Evolutionary conservation across 805 yeast species (phyloP).

Genomic region (Saccharomycopsis sp.): DNA sequence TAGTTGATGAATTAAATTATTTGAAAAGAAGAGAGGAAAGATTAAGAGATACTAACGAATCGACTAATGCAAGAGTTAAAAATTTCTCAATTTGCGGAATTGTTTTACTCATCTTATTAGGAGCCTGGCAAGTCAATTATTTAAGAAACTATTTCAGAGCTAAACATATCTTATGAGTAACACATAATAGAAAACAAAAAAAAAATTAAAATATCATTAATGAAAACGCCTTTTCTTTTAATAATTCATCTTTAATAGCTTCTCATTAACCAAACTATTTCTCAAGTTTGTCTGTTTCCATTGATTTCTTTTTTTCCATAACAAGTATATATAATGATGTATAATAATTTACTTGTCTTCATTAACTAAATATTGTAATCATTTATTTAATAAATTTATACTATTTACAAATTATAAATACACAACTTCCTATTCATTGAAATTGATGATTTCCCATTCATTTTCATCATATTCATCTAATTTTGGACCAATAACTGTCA

Average conservation of each 20-base stretch:
- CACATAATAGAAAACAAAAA: neutral
- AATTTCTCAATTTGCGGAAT: conserved; percentile 70
- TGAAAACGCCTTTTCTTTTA: neutral
- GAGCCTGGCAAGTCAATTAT: conserved; percentile 88
- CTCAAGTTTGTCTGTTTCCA: too few species aligned
- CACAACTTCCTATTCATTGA: neutral
- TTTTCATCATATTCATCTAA: conserved; percentile 16
- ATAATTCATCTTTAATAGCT: too few species aligned
- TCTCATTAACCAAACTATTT: too few species aligned
- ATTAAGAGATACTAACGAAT: conserved; percentile 93
- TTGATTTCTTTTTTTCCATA: too few species aligned
- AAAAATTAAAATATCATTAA: neutral
- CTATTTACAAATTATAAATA: too few species aligned
- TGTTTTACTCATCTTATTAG: conserved; percentile 61
- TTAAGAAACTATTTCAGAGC: conserved; percentile 87
- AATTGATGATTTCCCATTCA: conserved; percentile 13
- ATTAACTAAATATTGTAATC: too few species aligned
- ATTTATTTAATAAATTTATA: too few species aligned
- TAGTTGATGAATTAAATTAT: conserved; percentile 69
- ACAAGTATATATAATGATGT: too few species aligned
- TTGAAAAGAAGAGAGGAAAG: conserved; percentile 81
- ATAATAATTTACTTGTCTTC: too few species aligned
- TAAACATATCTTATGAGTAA: conserved; percentile 44
- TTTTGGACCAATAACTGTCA: conserved; percentile 39
- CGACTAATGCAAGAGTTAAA: conserved; percentile 87